phyloP scores from a whole-genome alignment of 768 basidiomycete species.

The Russula lepida region DNA sequence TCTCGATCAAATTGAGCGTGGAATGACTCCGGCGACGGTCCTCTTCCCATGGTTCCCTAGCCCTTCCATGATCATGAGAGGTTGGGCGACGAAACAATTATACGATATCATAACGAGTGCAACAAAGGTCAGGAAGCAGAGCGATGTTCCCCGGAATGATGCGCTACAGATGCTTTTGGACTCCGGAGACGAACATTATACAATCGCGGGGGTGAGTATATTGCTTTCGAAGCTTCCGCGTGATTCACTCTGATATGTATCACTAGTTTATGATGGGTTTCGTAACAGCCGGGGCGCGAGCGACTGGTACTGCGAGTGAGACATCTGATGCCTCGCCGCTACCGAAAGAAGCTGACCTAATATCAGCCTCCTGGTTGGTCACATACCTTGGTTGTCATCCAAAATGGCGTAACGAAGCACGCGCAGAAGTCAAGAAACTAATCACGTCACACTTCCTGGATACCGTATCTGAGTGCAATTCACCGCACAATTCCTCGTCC shows the following conservation, averaged over 20 bases:
- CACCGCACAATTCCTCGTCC: slow-evolving; percentile 28
- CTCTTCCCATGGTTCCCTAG: slow-evolving; percentile 72
- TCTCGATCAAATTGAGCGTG: slow-evolving; percentile 60
- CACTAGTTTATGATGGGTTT: slow-evolving; percentile 73
- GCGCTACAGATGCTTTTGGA: slow-evolving; percentile 71
- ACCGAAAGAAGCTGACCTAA: slow-evolving; percentile 7
- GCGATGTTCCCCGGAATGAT: slow-evolving; percentile 51
- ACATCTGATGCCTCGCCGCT: not conserved
- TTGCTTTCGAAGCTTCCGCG: not conserved
- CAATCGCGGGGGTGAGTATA: slow-evolving; percentile 57
- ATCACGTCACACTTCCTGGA: slow-evolving; percentile 25
- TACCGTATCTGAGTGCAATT: not conserved
- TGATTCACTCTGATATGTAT: slow-evolving; percentile 18
- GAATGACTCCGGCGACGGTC: slow-evolving; percentile 64
- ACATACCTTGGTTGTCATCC: slow-evolving; percentile 61
- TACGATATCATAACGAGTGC: slow-evolving; percentile 58
- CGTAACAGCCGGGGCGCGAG: slow-evolving; percentile 70
- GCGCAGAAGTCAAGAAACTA: slow-evolving; percentile 49
- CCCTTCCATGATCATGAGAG: slow-evolving; percentile 60
- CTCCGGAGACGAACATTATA: slow-evolving; percentile 54
- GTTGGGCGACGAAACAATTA: slow-evolving; percentile 66
- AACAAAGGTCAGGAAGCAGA: slow-evolving; percentile 48
- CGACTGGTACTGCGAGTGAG: slow-evolving; percentile 56
- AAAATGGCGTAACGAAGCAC: slow-evolving; percentile 58
- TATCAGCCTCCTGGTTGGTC: slow-evolving; percentile 60